Evolutionary conservation across 495 filamentous ascomycete species (phyloP), one percentile per base, ranked within the genome.

Genomic region (Endocarpon pusillum): DNA sequence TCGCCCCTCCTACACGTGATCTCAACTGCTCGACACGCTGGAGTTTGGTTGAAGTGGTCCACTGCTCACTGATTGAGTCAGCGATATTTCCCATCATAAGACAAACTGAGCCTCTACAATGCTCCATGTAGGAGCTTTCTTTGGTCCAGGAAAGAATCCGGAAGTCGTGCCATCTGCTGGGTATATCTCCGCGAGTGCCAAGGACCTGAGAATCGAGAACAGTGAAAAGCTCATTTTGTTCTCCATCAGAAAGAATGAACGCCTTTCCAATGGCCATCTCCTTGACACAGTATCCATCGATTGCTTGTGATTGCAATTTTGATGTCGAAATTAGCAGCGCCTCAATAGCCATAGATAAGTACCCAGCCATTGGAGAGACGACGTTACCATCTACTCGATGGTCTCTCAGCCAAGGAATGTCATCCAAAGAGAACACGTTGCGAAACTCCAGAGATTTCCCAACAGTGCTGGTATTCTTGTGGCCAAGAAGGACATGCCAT

Each of bases 291-390:
- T 30, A 1, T 16, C 43, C 20, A 2, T 58, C 46, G 7, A 66
- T 62, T n/a, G 66, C 60, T 1, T 0, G 52, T 55, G 19, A 75
- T 60, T 0, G 69, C 66, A 25, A 48, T 58, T 0, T n/a, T n/a
- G n/a, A n/a, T n/a, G n/a, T n/a, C n/a, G n/a, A n/a, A n/a, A n/a
- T n/a, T n/a, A n/a, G n/a, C n/a, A n/a, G 61, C 20, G 69, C 71
- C 40, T 79, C 73, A 0, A 75, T 47, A 0, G 64, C 72, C 62
- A 75, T 76, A 5, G 58, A 48, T 27, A 77, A 39, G 40, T 68
- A 78, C 2, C 67, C 68, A 2, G 72, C 61, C 34, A 64, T 62
- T 6, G 74, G 73, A 45, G 66, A 75, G 1, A 78, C 53, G 14
- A 53, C 39, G 36, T 49, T 47, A 15, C 48, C 33, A 33, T 49